Percentiles rank a stretch among this genome's conserved stretches.
Evolutionary conservation across 176 grass and related monocot genomes (phyloP).

Genomic region (Phragmites australis): DNA sequence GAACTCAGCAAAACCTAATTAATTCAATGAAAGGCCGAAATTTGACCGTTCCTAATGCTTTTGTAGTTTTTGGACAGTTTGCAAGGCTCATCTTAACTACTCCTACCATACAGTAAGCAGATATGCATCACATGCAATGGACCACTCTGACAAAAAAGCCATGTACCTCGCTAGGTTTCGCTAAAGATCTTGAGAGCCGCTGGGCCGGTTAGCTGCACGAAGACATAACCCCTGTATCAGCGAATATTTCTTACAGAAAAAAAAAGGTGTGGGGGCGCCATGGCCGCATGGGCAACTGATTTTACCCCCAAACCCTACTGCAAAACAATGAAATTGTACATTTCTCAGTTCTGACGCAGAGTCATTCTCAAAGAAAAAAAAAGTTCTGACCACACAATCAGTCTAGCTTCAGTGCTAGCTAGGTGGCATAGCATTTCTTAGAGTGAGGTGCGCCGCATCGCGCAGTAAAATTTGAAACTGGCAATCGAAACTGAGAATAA

Average conservation of each 20-base stretch:
- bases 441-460: neutral
- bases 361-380: neutral
- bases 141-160: slow-evolving; percentile 32
- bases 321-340: neutral
- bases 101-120: neutral
- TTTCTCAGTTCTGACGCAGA: slow-evolving; percentile 17
- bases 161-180: slow-evolving; percentile 18
- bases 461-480: neutral
- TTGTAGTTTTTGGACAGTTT: slow-evolving; percentile 1
- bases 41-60: neutral
- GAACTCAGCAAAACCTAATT: neutral
- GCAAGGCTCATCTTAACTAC: slow-evolving; percentile 11
- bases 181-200: neutral
- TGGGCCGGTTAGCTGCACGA: neutral
- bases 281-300: slow-evolving; percentile 12
- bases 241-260: neutral
- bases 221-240: slow-evolving; percentile 32
- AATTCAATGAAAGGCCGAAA: neutral
- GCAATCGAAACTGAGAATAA: neutral
- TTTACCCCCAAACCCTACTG: neutral
- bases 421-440: neutral
- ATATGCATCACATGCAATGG: slow-evolving; percentile 29
- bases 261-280: slow-evolving; percentile 2
- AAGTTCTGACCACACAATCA: slow-evolving; percentile 13
- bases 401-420: neutral